Evolutionary conservation across 495 filamentous ascomycete species (phyloP), one percentile per base, ranked within the genome.

Genomic region (Cercophora sp.): DNA sequence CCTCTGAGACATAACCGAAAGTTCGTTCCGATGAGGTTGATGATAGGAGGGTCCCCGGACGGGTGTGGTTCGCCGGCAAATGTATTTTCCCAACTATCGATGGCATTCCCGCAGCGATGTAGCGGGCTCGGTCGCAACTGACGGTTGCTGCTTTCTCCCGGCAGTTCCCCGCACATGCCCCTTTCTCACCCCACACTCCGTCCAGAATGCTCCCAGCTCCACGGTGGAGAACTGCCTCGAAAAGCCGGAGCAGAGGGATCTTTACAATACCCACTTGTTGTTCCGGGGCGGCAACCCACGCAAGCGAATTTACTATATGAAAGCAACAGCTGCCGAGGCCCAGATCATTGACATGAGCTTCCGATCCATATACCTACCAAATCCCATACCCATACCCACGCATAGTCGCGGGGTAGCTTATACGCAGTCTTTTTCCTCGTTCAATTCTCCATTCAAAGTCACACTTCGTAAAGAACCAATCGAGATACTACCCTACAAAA

Each of bases 61-160:
- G n/a, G n/a, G n/a, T n/a, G n/a, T n/a, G n/a, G n/a, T n/a, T n/a
- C n/a, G n/a, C 24, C 62, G 62, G 62, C 56, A 59, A 55, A 64
- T 64, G 47, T 55, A 64, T 64, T 61, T 64, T 59, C 62, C 62
- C 50, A 48, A 4, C 23, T 32, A 2, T 34, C 26, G 23, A 25
- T 13, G 8, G 8, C 44, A 43, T 35, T 48, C 51, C 51, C 51
- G 48, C 23, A 36, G n/a, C 26, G 46, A 32, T 13, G 13, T 22
- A 31, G 26, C 16, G 16, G 37, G 34, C 42, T 47, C 24, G 16
- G n/a, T 15, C 1, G 20, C 37, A 42, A 44, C 26, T 13, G 22
- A 13, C 40, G 13, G 20, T 40, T n/a, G n/a, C 52, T 25, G 47
- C 46, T 40, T 46, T 57, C 50, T 53, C 49, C 48, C 51, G 56